Evolutionary conservation across 2,329 filamentous ascomycete genomes (phyloP), one percentile per base, ranked within the genome.

Genomic region (Calonectria multiphialidica): DNA sequence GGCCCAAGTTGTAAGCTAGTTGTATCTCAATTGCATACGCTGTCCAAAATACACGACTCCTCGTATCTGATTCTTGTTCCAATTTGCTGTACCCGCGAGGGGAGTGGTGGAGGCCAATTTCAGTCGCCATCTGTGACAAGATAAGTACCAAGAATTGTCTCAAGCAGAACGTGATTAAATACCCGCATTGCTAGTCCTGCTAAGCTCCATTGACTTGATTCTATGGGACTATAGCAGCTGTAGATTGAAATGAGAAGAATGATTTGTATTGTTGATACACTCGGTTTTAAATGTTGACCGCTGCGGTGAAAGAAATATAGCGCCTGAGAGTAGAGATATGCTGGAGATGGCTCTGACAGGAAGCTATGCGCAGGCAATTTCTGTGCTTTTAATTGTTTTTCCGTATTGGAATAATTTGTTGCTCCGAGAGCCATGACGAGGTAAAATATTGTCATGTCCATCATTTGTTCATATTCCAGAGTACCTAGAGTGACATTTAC

Each of bases 1-100:
- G 66, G 3, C 71, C 71, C 5, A 72, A 13, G 53, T 72, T 72
- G 61, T 66, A 72, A 2, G 66, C 61, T 5, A 72, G 53, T 44
- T 53, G 37, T 4, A 70, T 67, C 44, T 72, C 71, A 2, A 72
- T 68, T 13, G 61, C 49, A 35, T 70, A 72, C 8, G 71, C 62
- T 12, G 50, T 63, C 71, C 71, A 72, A 30, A 72, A 72, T 2
- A 65, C 62, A 1, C 66, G 45, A 1, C 35, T 61, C 61, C 53
- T 59, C 12, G 66, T 16, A 30, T 62, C n/a, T 6, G 16, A 5
- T 21, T 67, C 37, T 10, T 25, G 5, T 0, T 47, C 50, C 8
- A 23, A 18, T 23, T 7, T 7, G 4, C 49, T 18, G 12, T 16
- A 28, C 0, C 9, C 2, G 12, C 44, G 18, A 18, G 64, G 50